These are phyloP conservation scores for Mallotus repandus DNA, from an alignment of 441 rosid genomes.

Conservation along the genomic window DNA sequence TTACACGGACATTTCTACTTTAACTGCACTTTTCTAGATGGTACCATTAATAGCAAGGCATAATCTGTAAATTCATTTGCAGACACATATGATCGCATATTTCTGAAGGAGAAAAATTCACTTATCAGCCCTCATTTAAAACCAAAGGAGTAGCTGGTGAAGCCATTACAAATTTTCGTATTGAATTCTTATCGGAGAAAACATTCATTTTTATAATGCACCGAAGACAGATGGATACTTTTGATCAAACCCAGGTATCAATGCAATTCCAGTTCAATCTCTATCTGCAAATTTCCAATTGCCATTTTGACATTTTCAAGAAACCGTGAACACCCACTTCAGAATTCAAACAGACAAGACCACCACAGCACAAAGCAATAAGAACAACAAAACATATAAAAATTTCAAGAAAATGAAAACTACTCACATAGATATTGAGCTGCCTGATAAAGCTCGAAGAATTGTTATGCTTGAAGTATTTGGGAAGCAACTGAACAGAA, in stretches of 20 bases:
- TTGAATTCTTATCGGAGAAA: too few species aligned
- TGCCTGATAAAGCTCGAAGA: slow-evolving; percentile 87
- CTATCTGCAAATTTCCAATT: too few species aligned
- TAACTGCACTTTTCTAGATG: too few species aligned
- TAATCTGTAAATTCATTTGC: background rate
- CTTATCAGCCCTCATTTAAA: too few species aligned
- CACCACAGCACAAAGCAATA: background rate
- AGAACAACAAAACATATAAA: background rate
- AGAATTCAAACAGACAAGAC: background rate
- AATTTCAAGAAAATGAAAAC: background rate
- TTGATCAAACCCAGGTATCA: too few species aligned
- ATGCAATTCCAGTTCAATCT: too few species aligned
- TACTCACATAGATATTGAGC: slow-evolving; percentile 85
- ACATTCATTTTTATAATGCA: too few species aligned
- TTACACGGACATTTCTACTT: too few species aligned
- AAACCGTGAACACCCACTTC: background rate
- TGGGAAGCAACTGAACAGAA: slow-evolving; percentile 68
- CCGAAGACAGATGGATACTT: too few species aligned
- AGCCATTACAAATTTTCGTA: background rate
- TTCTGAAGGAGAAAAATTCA: too few species aligned
- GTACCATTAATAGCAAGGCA: background rate
- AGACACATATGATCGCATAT: background rate
- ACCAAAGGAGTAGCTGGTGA: background rate
- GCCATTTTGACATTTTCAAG: background rate
- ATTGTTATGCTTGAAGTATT: slow-evolving; percentile 84